Evolutionary conservation across 192 early-diverging fungal genomes (phyloP), one percentile per base, ranked within the genome.

Genomic region (Dimargaris cristalligena): DNA sequence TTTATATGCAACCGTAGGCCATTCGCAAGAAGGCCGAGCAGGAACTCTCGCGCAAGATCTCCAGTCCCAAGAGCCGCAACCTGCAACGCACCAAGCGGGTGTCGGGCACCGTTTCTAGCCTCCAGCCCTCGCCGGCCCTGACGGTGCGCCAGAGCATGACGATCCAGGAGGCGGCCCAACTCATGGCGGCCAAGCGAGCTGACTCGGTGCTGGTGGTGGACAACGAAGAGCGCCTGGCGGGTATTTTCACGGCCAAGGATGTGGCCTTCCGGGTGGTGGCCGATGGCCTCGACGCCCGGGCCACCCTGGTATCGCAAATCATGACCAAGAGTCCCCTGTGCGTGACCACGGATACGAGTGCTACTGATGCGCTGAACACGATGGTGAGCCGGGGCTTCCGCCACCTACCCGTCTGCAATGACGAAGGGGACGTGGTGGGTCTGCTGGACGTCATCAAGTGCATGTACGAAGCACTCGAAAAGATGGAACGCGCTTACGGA

Each of bases 241-340:
- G 94, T 34, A 99, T 99, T 61, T 87, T 99, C 64, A 99, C 95
- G 0, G 95, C 92, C 56, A 98, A 97, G 74, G 95, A 98, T 73
- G 76, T 98, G 49, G 88, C 93, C 31, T 97, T 90, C 71, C 76
- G 94, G 31, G 92, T 97, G 18, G 91, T 96, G 20, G 94, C 89
- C 20, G 82, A 81, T 59, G 78, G 74, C 16, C 70, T 78, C 29
- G 77, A 79, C 61, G 76, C 75, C 47, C 71, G 82, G 61, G 72
- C 78, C 32, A 85, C 81, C 54, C 71, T 80, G 25, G 90, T 95
- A 30, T 71, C 84, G 38, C 76, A 90, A 23, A 91, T 92, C 41
- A 95, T 95, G 81, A 99, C 95, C 8, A 79, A 78, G 61, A 79
- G 87, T 61, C 94, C 94, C 18, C 81, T 91, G 64, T 90, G 86